Evolutionary conservation across 805 yeast genomes (phyloP).

Genomic region (Candida rishiriensis): DNA sequence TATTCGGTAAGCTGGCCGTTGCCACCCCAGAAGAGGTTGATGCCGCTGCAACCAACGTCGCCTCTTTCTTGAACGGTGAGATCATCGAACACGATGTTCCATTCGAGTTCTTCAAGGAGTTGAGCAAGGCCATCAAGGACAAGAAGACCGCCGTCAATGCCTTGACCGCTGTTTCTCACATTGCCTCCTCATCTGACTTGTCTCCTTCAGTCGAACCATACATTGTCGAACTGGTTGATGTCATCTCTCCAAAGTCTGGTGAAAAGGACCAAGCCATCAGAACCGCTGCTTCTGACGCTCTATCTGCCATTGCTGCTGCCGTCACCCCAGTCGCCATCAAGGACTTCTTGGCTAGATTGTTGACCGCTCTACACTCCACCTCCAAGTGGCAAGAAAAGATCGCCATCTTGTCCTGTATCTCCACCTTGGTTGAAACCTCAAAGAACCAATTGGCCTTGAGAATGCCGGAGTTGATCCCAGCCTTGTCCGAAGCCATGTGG

Average conservation of each 20-base stretch:
- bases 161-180: slow-evolving; percentile 77
- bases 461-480: slow-evolving; percentile 99
- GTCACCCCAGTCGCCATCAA: slow-evolving; percentile 93
- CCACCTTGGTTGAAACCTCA: slow-evolving; percentile 89
- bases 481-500: slow-evolving; percentile 99
- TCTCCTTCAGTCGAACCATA: slow-evolving; percentile 95
- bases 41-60: slow-evolving; percentile 82
- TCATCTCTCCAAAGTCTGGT: slow-evolving; percentile 76
- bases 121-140: slow-evolving; percentile 70
- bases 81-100: slow-evolving; percentile 99
- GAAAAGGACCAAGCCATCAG: slow-evolving; percentile 81
- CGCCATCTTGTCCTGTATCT: slow-evolving; percentile 78
- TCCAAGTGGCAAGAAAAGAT: slow-evolving; percentile 99
- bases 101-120: slow-evolving; percentile 73
- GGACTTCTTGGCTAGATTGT: slow-evolving; percentile 78
- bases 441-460: slow-evolving; percentile 95
- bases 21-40: slow-evolving; percentile 81
- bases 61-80: slow-evolving; percentile 92
- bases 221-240: slow-evolving; percentile 71
- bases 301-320: slow-evolving; percentile 71
- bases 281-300: slow-evolving; percentile 70
- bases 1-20: slow-evolving; percentile 86
- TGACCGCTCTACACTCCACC: slow-evolving; percentile 60
- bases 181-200: slow-evolving; percentile 73
- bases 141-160: slow-evolving; percentile 84